Base-by-base conservation (phyloP, 768 basidiomycete species). In the Suillus luteus region DNA sequence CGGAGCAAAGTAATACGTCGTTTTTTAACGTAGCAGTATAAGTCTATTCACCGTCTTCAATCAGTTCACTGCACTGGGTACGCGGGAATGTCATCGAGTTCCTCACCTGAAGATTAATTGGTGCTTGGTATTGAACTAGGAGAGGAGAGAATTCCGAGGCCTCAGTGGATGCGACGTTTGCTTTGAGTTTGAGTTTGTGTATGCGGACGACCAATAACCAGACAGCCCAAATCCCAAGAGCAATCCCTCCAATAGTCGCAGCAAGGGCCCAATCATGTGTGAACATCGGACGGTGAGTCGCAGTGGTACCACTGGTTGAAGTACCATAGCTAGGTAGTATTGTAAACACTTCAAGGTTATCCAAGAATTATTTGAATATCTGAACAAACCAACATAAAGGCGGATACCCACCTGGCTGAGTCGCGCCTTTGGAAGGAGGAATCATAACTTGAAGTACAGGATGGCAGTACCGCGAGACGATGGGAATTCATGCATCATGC, bases 1-100 rank as follows among this genome's bases (percentile, higher is more conserved):
- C 12, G 17, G 61, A 24, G 40, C 63, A 64, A 31, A 62, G 46
- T 61, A 54, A 19, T 35, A n/a, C 5, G 52, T 54, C 31, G 5
- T 35, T 54, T 19, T 35, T 19, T n/a, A 54, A 35, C 33, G 5
- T 6, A 19, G 11, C 52, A 35, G 52, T 35, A 54, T 11, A 19
- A n/a, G 31, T 54, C 52, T 54, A 33, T 33, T 35, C 31, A 33
- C 17, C 31, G 17, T 19, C 31, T n/a, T 33, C 31, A 12, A 35
- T 54, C 19, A 54, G 52, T 54, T 6, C 33, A 54, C 19, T 35
- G 19, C 5, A 6, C 33, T 54, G 19, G 19, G 1, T 12, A 54
- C 3, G 31, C 9, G 10, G 1, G 10, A 19, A 54, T 33, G 31
- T 7, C 11, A n/a, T 35, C 11, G 19, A 37, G 5, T 11, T 35